Evolutionary conservation across 257 asterid genomes (phyloP).

Genomic region (Solanum gandarillasii): DNA sequence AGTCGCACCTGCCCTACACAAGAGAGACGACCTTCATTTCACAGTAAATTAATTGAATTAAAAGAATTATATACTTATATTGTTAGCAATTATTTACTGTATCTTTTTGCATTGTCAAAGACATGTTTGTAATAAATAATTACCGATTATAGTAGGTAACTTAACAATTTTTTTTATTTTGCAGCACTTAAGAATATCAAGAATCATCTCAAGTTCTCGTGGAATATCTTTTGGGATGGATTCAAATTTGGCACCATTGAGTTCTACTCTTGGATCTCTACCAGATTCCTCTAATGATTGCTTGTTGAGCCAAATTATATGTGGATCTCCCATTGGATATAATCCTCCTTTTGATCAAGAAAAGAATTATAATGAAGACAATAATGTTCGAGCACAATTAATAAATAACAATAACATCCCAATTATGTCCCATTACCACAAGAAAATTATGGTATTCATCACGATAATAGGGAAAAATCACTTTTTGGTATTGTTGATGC

Average conservation of each 20-base stretch:
- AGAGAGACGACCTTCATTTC: neutral
- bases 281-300: neutral
- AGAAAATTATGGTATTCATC: neutral
- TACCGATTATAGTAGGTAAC: neutral
- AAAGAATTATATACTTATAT: neutral
- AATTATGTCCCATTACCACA: neutral
- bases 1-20: neutral
- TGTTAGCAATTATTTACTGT: neutral
- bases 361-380: neutral
- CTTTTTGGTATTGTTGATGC: slow-evolving; percentile 18
- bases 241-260: neutral
- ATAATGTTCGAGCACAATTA: neutral
- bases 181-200: slow-evolving; percentile 29
- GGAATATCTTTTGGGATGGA: slow-evolving; percentile 9
- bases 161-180: neutral
- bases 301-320: slow-evolving; percentile 8
- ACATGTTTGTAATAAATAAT: neutral
- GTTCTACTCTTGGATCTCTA: slow-evolving; percentile 2
- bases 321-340: slow-evolving; percentile 1
- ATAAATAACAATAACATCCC: neutral
- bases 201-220: slow-evolving; percentile 15
- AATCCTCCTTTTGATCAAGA: neutral
- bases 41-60: neutral
- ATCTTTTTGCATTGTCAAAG: neutral
- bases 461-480: slow-evolving; percentile 21